phyloP scores from a whole-genome alignment of 768 basidiomycete genomes.

The Boletus rubropictus region DNA sequence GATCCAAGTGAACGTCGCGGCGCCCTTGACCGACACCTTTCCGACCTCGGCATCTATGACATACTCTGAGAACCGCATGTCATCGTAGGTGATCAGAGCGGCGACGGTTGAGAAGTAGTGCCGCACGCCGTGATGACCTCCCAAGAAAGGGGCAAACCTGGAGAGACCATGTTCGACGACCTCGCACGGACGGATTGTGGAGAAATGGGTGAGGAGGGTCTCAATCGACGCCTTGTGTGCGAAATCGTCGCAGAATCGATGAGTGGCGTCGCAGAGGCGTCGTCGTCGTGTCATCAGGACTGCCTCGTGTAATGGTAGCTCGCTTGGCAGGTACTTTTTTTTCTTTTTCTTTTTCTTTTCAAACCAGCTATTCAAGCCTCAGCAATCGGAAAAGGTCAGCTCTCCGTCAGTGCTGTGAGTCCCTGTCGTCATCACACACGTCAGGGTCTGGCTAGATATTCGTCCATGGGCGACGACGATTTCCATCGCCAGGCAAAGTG shows the following conservation, averaged over 20 bases:
- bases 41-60: slow-evolving; percentile 45
- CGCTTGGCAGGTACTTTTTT: not conserved
- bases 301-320: too few relatives aligned
- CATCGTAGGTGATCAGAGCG: slow-evolving; percentile 42
- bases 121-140: slow-evolving; percentile 41
- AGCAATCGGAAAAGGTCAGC: not conserved
- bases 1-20: slow-evolving; percentile 52
- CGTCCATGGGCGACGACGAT: slow-evolving; percentile 6
- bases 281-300: slow-evolving; percentile 6
- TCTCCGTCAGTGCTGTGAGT: slow-evolving; percentile 12
- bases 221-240: slow-evolving; percentile 38
- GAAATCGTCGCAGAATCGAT: slow-evolving; percentile 49
- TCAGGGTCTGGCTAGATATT: slow-evolving; percentile 15
- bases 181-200: slow-evolving; percentile 36
- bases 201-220: slow-evolving; percentile 48
- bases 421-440: not conserved
- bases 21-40: slow-evolving; percentile 52
- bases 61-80: slow-evolving; percentile 51
- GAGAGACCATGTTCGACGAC: slow-evolving; percentile 53
- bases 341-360: too few relatives aligned
- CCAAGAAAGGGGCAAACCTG: slow-evolving; percentile 55
- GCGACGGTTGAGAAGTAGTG: slow-evolving; percentile 47
- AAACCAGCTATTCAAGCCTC: too few relatives aligned
- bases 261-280: slow-evolving; percentile 40
- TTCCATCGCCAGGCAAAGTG: slow-evolving; percentile 44